Percentiles rank a stretch among this genome's conserved stretches.
Conservation (phyloP, 2,329 filamentous ascomycete species). For the Gremmenia infestans region DNA sequence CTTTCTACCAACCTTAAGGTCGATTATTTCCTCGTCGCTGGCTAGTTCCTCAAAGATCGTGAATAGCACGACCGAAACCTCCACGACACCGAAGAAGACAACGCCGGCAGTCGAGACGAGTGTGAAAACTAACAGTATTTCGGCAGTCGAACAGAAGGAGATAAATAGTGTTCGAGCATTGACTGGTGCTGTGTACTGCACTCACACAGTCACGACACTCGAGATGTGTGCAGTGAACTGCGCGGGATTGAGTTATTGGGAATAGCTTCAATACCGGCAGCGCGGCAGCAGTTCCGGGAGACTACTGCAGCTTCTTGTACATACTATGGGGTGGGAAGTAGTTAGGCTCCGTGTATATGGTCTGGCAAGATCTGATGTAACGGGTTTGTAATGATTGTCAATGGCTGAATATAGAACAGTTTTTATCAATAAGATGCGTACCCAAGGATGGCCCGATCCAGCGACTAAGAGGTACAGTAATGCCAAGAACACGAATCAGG, state of each 20-base stretch:
- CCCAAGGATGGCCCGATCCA: too few species aligned
- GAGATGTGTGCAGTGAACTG: conserved; percentile 29
- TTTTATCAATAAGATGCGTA: too few species aligned
- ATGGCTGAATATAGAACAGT: too few species aligned
- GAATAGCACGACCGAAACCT: background rate
- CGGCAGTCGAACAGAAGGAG: conserved; percentile 13
- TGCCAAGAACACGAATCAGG: too few species aligned
- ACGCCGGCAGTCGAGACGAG: background rate
- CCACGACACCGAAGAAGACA: background rate
- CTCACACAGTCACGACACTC: conserved; percentile 28
- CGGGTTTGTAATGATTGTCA: too few species aligned
- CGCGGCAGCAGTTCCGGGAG: conserved; percentile 5
- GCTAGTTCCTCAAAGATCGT: background rate
- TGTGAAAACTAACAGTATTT: conserved; percentile 10
- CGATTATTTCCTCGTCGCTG: background rate
- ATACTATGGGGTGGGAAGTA: conserved; percentile 11
- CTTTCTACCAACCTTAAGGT: background rate
- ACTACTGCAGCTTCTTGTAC: conserved; percentile 17
- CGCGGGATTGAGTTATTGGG: conserved; percentile 28
- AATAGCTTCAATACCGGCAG: conserved; percentile 11
- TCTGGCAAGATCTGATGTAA: too few species aligned
- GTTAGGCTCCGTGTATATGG: too few species aligned
- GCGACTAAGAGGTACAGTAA: too few species aligned
- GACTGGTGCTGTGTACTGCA: conserved; percentile 6
- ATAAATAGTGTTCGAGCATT: conserved; percentile 7